These are phyloP conservation scores for Boletus reticulatus DNA, from an alignment of 768 basidiomycete genomes.

Conservation along the genomic window DNA sequence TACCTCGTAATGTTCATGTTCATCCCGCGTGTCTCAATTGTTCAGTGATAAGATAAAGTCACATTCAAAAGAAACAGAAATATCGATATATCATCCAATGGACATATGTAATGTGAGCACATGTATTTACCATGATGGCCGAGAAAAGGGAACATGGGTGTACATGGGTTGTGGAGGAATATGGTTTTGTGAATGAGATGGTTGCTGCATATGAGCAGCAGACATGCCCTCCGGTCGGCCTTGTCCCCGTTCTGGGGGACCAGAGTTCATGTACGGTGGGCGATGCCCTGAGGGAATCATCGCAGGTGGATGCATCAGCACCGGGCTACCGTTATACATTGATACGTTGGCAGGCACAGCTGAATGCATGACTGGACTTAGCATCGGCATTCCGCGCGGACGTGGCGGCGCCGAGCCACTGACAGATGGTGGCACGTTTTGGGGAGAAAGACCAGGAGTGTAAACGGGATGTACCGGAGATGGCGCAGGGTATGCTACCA, in stretches of 20 bases:
- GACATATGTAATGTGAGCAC: conserved; percentile 18
- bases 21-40: neutral
- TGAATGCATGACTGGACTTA: conserved; percentile 73
- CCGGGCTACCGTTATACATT: conserved; percentile 70
- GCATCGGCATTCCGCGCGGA: conserved; percentile 54
- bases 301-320: conserved; percentile 56
- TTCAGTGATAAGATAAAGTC: conserved; percentile 17
- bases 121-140: conserved; percentile 30
- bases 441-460: conserved; percentile 38
- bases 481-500: conserved; percentile 65
- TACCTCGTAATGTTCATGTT: conserved; percentile 15
- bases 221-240: conserved; percentile 48
- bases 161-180: conserved; percentile 29
- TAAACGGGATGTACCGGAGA: conserved; percentile 48
- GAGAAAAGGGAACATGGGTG: conserved; percentile 28
- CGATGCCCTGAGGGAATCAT: conserved; percentile 35
- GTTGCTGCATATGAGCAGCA: conserved; percentile 36
- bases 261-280: conserved; percentile 44
- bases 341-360: conserved; percentile 41
- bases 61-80: conserved; percentile 26
- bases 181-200: conserved; percentile 28
- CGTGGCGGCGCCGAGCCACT: conserved; percentile 36
- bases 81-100: conserved; percentile 33
- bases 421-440: conserved; percentile 32
- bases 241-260: conserved; percentile 49